Evolutionary conservation across 192 early-diverging fungal species (phyloP), one percentile per base, ranked within the genome.

Genomic region (Rhizophagus sp.): DNA sequence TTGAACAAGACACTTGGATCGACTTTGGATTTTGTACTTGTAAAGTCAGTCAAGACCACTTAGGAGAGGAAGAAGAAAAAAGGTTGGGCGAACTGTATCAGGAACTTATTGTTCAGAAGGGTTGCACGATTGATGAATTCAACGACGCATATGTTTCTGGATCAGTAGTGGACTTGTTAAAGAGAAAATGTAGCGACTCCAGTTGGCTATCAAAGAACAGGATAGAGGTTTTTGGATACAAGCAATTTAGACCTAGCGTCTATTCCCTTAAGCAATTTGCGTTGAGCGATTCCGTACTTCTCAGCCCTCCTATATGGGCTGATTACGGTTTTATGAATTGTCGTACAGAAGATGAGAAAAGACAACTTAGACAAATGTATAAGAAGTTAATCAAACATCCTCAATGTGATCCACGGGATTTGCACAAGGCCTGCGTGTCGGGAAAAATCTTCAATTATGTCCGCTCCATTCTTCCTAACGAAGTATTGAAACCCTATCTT

Each of bases 291-390:
- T 39, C 34, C 19, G 34, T 70, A 39, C 17, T 6, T 70, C 34
- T 70, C 7, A 22, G 9, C 0, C 13, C 1, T 39, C 5, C 68
- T n/a, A 39, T 70, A 10, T 9, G 0, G 3, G 68, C 36, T 2
- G 68, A 70, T 70, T 70, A 70, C 33, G 68, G 68, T 1, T 70
- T 70, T 70, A 41, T 44, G 17, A 70, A 70, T 70, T 70, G 68
- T 39, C 39, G 68, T 22, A 70, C 68, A 39, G 34, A n/a, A 70
- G 19, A 70, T 39, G 68, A 70, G 68, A 39, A 4, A 13, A 70
- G 22, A 44, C 34, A 41, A n/a, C 36, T 70, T 22, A 13, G 17
- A 70, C 13, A 70, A 22, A 70, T 70, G 68, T 70, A 70, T 70
- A 36, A 44, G 17, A 70, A 70, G 2, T 70, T 70, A 19, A 10